These are phyloP conservation scores for Seminavis robusta DNA, from an alignment of 108 stramenopile species.

Conservation along the genomic window DNA sequence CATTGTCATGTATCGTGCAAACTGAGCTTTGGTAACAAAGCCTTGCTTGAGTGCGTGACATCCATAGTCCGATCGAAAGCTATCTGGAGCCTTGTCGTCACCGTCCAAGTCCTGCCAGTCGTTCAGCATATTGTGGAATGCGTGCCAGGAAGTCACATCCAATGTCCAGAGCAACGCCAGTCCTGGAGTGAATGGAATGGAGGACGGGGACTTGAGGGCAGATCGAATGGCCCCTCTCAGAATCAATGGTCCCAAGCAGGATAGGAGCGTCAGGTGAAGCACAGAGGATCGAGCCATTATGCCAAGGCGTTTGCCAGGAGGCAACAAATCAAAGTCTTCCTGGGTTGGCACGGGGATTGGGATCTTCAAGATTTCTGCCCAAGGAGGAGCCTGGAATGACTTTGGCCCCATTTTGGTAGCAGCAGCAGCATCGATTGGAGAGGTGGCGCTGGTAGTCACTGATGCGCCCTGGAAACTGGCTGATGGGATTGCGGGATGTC, in stretches of 20 bases:
- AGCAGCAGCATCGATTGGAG: too few relatives aligned
- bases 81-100: not conserved
- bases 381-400: slow-evolving; percentile 1
- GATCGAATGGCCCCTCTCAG: slow-evolving; percentile 4
- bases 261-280: slow-evolving; percentile 3
- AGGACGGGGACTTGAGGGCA: not conserved
- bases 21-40: slow-evolving; percentile 5
- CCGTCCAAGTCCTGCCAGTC: slow-evolving; percentile 13
- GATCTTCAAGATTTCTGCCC: slow-evolving; percentile 5
- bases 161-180: slow-evolving; percentile 2
- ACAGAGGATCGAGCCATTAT: slow-evolving; percentile 2
- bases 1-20: not conserved
- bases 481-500: too few relatives aligned
- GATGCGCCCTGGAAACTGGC: too few relatives aligned
- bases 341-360: slow-evolving; percentile 1
- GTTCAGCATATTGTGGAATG: slow-evolving; percentile 9
- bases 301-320: slow-evolving; percentile 2
- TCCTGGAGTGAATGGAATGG: not conserved
- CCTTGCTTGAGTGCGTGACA: slow-evolving; percentile 11
- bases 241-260: slow-evolving; percentile 3
- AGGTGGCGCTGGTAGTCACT: too few relatives aligned
- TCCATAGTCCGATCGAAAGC: slow-evolving; percentile 9
- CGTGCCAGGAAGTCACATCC: slow-evolving; percentile 1
- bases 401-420: too few relatives aligned
- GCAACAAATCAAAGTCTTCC: slow-evolving; percentile 1